Evolutionary conservation across 2,329 filamentous ascomycete genomes (phyloP), one percentile per base, ranked within the genome.

Genomic region (Byssochlamys sp.): DNA sequence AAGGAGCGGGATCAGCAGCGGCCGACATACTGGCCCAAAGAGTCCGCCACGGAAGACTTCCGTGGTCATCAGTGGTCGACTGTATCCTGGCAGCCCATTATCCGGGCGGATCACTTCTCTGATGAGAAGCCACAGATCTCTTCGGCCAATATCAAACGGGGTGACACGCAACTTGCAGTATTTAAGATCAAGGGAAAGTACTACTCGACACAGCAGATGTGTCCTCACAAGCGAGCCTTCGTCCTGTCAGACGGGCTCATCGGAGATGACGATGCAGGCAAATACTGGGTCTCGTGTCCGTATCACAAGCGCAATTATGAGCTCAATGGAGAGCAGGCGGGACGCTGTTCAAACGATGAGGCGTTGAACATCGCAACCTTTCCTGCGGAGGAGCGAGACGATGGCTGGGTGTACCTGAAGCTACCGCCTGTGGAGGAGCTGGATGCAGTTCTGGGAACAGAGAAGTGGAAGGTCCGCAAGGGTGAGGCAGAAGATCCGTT

Each of bases 171-270:
- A 72, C 81, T 96, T 1, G 90, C 91, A 6, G 78, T 96, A 55
- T 96, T 91, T 83, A 88, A 90, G 66, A 82, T 95, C 60, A 83
- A 84, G 56, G 90, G 90, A 24, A 82, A 82, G 56, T 95, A 86
- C 78, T 92, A 92, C 72, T 88, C 89, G 58, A 88, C 88, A 12
- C 91, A 96, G 75, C 90, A 96, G 70, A 96, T 96, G 91, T 96
- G 91, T 71, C 91, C 91, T 9, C 90, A 95, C 76, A 94, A 92
- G 75, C 86, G 90, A 10, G 86, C 90, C 0, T 96, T 96, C 67
- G 87, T 91, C n/a, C 83, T 96, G 27, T 88, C 87, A 0, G 91
- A 96, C 69, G 90, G 90, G 1, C 77, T 96, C 7, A 81, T 96
- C 52, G 91, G 91, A 48, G 86, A 75, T 52, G 71, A 75, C 52